These are phyloP conservation scores for Kwoniella pini DNA, from an alignment of 768 basidiomycete species.

Conservation along the genomic window DNA sequence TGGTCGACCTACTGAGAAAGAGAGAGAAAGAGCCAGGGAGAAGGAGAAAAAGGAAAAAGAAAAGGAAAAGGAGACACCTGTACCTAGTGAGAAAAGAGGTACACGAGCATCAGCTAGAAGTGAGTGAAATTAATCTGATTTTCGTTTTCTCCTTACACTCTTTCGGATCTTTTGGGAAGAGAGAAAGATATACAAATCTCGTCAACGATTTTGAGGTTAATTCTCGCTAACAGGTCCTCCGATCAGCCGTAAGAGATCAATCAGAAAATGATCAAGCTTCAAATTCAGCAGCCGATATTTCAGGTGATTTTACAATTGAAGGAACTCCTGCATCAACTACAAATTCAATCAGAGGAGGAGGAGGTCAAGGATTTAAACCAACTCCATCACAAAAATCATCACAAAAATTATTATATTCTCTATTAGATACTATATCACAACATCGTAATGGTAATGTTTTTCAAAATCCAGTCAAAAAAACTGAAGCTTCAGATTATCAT, in stretches of 20 bases:
- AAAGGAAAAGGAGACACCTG: slow-evolving; percentile 23
- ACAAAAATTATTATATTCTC: slow-evolving; percentile 75
- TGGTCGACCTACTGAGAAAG: slow-evolving; percentile 17
- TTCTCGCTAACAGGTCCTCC: slow-evolving; percentile 19
- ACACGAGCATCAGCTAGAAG: slow-evolving; percentile 17
- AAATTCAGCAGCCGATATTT: not conserved
- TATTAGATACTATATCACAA: slow-evolving; percentile 77
- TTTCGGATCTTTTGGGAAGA: not conserved
- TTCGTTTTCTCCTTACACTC: not conserved
- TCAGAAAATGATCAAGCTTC: slow-evolving; percentile 12
- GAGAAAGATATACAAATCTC: not conserved
- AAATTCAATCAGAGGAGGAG: not conserved
- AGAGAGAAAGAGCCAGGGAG: slow-evolving; percentile 8
- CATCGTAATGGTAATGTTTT: slow-evolving; percentile 89
- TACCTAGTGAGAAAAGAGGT: slow-evolving; percentile 21
- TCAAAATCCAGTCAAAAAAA: slow-evolving; percentile 81
- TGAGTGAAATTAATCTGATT: slow-evolving; percentile 3
- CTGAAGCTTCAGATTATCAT: slow-evolving; percentile 87
- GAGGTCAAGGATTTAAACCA: not conserved
- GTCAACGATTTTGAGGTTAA: not conserved
- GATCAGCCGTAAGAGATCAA: slow-evolving; percentile 18
- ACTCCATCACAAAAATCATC: slow-evolving; percentile 55
- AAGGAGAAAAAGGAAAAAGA: slow-evolving; percentile 20
- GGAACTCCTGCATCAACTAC: slow-evolving; percentile 9
- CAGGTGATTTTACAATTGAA: not conserved